Evolutionary conservation across 352 stramenopile genomes (phyloP).

Genomic region (Phytopythium oedochilum): DNA sequence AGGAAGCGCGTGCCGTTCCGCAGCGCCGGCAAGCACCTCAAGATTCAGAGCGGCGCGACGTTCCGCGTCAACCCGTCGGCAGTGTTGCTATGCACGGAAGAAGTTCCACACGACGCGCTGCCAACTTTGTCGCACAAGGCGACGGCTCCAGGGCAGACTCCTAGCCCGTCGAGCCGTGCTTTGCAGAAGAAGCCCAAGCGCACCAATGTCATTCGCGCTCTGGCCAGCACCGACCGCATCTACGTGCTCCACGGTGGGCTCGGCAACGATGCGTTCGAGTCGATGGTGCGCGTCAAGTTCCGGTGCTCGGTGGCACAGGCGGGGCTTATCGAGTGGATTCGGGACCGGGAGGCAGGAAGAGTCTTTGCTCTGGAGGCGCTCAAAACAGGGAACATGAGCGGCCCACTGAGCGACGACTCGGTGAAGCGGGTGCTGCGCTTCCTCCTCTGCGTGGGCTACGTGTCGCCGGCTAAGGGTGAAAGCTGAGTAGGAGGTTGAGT

Average conservation of each 20-base stretch:
- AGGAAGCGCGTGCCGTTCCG: neutral
- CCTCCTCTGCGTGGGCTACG: slow-evolving; percentile 25
- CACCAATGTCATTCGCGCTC: too few species aligned
- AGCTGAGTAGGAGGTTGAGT: too few species aligned
- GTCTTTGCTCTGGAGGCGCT: slow-evolving; percentile 29
- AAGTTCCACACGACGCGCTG: slow-evolving; percentile 18
- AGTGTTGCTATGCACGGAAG: slow-evolving; percentile 27
- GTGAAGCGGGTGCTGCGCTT: slow-evolving; percentile 48
- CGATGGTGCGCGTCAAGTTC: slow-evolving; percentile 44
- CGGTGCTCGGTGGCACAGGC: slow-evolving; percentile 39
- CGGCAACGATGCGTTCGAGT: slow-evolving; percentile 16
- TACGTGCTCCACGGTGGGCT: slow-evolving; percentile 37
- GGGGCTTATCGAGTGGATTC: slow-evolving; percentile 53
- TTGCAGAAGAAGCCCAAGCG: slow-evolving; percentile 37
- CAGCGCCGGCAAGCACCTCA: slow-evolving; percentile 15
- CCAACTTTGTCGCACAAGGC: neutral
- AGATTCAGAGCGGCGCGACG: slow-evolving; percentile 22
- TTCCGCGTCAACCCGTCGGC: slow-evolving; percentile 53
- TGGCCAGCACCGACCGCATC: slow-evolving; percentile 6
- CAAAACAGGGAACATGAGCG: neutral
- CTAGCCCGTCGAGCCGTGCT: slow-evolving; percentile 14
- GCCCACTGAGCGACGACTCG: slow-evolving; percentile 15
- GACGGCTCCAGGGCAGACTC: neutral
- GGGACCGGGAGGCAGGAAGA: slow-evolving; percentile 15
- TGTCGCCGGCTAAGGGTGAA: neutral